Evolutionary conservation across 1,284 basidiomycete species (phyloP).

Genomic region (Moniliophthora roreri): DNA sequence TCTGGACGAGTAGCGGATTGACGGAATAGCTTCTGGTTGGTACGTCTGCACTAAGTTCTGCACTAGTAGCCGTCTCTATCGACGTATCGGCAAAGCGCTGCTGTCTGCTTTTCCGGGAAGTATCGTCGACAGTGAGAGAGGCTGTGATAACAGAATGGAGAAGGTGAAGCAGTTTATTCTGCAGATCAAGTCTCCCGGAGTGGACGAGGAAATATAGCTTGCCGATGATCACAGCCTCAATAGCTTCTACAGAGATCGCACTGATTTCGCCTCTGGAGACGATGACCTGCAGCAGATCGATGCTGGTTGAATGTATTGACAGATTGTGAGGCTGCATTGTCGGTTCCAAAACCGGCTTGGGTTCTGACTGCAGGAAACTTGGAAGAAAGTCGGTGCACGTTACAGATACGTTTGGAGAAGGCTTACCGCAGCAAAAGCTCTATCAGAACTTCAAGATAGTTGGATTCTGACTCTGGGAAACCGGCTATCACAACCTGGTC

Average conservation of each 20-base stretch:
- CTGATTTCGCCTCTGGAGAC: conserved; percentile 80
- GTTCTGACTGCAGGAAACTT: conserved; percentile 79
- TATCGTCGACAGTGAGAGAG: conserved; percentile 33
- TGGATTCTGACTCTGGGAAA: conserved; percentile 52
- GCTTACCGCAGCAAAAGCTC: conserved; percentile 68
- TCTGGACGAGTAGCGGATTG: conserved; percentile 74
- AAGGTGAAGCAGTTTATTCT: conserved; percentile 91
- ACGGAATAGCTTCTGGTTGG: conserved; percentile 39
- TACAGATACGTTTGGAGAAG: conserved; percentile 4
- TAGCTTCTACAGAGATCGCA: conserved; percentile 50
- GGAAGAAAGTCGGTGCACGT: conserved; percentile 3
- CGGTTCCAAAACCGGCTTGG: conserved; percentile 42
- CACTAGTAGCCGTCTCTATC: conserved; percentile 28
- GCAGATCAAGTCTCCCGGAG: conserved; percentile 70
- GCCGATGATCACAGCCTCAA: conserved; percentile 73
- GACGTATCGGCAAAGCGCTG: conserved; percentile 28
- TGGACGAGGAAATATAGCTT: conserved; percentile 80
- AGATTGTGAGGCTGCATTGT: conserved; percentile 64
- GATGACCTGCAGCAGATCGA: conserved; percentile 84
- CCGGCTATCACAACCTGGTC: conserved; percentile 39
- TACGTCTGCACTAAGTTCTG: conserved; percentile 10
- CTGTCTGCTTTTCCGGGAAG: conserved; percentile 21
- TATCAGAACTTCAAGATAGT: conserved; percentile 75
- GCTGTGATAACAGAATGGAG: conserved; percentile 83
- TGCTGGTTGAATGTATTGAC: conserved; percentile 68